Percentiles rank a stretch among this genome's conserved stretches.
phyloP scores from a whole-genome alignment of 2,329 filamentous ascomycete species.

The Diaporthe aspalathi region DNA sequence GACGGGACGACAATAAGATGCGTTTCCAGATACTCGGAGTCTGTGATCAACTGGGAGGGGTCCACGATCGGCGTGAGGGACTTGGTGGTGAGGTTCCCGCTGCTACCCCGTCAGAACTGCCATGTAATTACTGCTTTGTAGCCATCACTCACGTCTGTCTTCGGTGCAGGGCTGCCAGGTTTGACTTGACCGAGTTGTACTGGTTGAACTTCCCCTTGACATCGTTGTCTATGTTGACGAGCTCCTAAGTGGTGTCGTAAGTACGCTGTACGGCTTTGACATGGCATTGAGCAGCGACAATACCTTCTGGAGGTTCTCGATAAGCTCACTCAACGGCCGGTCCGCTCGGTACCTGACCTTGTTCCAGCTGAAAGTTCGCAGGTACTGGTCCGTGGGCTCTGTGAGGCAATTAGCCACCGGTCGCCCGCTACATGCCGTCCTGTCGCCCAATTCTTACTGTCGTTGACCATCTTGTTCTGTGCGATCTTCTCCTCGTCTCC shows the following conservation, averaged over 20 bases:
- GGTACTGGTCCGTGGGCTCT: constrained; percentile 97
- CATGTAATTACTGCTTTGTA: not conserved
- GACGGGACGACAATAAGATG: constrained; percentile 91
- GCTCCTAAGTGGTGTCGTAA: constrained; percentile 68
- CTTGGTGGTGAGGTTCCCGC: constrained; percentile 93
- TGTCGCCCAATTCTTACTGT: constrained; percentile 70
- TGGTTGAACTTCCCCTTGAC: constrained; percentile 94
- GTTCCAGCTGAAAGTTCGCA: constrained; percentile 93
- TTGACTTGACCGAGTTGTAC: constrained; percentile 92
- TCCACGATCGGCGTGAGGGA: constrained; percentile 91
- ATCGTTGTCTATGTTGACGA: constrained; percentile 92
- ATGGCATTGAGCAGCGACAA: constrained; percentile 11
- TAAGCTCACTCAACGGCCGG: constrained; percentile 86
- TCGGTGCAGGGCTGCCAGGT: constrained; percentile 81
- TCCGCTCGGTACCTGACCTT: constrained; percentile 97
- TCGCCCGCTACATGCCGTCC: not conserved
- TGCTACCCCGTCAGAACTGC: constrained; percentile 49
- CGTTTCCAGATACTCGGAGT: constrained; percentile 97
- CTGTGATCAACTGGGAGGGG: constrained; percentile 81
- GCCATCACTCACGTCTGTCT: constrained; percentile 78
- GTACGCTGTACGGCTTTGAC: not conserved
- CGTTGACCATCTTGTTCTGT: constrained; percentile 92
- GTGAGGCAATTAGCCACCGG: constrained; percentile 40
- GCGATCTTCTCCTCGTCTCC: constrained; percentile 85
- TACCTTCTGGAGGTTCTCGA: constrained; percentile 90